Evolutionary conservation across 2,329 filamentous ascomycete genomes (phyloP).

Genomic region (Venturia aucupariae): DNA sequence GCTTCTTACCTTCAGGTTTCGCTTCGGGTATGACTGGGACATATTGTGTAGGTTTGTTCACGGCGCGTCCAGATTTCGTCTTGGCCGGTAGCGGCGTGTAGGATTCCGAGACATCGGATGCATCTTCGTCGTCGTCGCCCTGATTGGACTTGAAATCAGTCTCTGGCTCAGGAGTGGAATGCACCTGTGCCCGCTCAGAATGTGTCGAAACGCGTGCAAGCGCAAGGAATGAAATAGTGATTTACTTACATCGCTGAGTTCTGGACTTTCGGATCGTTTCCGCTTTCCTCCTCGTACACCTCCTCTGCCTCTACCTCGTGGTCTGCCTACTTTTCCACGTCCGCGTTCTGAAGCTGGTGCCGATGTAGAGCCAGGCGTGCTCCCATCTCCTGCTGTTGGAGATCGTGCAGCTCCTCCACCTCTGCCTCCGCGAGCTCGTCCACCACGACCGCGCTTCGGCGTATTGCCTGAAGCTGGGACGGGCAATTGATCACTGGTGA

Average conservation of each 20-base stretch:
- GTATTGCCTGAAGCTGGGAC: constrained; percentile 26
- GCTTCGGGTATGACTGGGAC: constrained; percentile 46
- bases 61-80: constrained; percentile 67
- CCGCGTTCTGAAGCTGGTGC: constrained; percentile 19
- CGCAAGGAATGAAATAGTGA: constrained; percentile 10
- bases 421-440: constrained; percentile 24
- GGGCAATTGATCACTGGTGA: constrained; percentile 34
- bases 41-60: constrained; percentile 57
- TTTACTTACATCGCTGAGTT: constrained; percentile 24
- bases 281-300: constrained; percentile 30
- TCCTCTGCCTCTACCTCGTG: constrained; percentile 31
- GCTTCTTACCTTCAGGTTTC: constrained; percentile 44
- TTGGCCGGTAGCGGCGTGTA: constrained; percentile 52
- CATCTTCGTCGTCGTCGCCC: constrained; percentile 20
- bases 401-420: constrained; percentile 24
- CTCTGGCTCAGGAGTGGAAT: constrained; percentile 5
- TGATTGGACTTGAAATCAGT: constrained; percentile 5
- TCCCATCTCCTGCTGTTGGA: constrained; percentile 17
- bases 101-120: constrained; percentile 32
- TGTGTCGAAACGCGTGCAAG: neutral
- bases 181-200: constrained; percentile 6
- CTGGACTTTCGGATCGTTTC: constrained; percentile 29
- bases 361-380: constrained; percentile 11
- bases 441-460: constrained; percentile 21
- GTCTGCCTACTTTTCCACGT: constrained; percentile 20